Evolutionary conservation across 305 asterid genomes (phyloP).

Genomic region (Solanum aculeatissimum): DNA sequence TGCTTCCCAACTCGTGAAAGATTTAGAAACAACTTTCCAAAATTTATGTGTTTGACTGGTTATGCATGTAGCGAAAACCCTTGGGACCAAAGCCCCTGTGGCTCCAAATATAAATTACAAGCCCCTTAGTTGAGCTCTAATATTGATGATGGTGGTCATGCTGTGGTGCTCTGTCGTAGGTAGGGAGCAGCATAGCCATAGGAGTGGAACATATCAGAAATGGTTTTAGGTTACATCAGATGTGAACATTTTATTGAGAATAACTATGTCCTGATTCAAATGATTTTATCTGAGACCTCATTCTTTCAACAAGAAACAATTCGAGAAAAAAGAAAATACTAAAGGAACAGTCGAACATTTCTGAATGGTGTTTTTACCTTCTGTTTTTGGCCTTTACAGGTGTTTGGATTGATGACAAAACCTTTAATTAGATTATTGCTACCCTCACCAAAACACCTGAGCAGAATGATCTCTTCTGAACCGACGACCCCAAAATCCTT

Average conservation of each 20-base stretch:
- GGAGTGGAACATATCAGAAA: background rate
- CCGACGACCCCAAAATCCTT: slow-evolving; percentile 44
- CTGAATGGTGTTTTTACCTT: background rate
- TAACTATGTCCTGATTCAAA: background rate
- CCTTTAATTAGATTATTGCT: slow-evolving; percentile 53
- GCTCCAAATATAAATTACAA: background rate
- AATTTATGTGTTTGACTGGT: background rate
- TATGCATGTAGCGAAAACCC: background rate
- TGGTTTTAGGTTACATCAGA: background rate
- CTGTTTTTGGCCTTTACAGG: slow-evolving; percentile 29
- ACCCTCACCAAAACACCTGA: slow-evolving; percentile 40
- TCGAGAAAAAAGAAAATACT: background rate
- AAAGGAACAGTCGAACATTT: background rate
- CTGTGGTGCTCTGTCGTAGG: background rate
- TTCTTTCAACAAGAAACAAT: background rate
- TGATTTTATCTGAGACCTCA: background rate
- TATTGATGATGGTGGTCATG: background rate
- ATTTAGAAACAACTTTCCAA: background rate
- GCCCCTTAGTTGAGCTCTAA: background rate
- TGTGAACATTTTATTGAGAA: background rate
- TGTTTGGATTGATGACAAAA: slow-evolving; percentile 78
- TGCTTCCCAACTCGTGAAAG: background rate
- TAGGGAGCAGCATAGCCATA: background rate
- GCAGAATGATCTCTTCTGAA: slow-evolving; percentile 52
- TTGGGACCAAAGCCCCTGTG: background rate